Evolutionary conservation across 169 alveolate species (phyloP).

Genomic region (Cytauxzoon felis): DNA sequence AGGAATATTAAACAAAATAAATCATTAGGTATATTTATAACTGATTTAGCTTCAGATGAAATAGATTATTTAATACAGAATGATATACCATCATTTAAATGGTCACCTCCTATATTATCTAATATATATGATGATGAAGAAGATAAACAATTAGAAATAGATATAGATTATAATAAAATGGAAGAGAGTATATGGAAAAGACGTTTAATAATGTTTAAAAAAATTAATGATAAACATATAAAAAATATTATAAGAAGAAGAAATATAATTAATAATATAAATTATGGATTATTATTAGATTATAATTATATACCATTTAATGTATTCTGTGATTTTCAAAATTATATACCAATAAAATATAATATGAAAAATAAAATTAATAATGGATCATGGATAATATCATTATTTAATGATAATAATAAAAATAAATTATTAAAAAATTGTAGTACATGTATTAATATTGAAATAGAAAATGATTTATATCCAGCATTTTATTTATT

Average conservation of each 20-base stretch:
- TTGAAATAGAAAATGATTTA: conserved; percentile 22
- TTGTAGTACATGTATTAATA: conserved; percentile 1
- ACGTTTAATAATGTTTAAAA: conserved; percentile 8
- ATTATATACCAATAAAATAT: conserved; percentile 55
- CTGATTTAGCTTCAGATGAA: conserved; percentile 46
- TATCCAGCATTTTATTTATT: conserved; percentile 17
- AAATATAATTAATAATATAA: not conserved
- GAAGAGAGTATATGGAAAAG: conserved; percentile 1
- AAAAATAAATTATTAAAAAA: conserved; percentile 15
- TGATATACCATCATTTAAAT: not conserved
- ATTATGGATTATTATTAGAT: conserved; percentile 13
- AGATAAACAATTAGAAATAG: not conserved
- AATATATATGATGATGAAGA: not conserved
- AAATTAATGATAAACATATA: conserved; percentile 9
- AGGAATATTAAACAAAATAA: not conserved
- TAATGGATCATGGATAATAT: not conserved
- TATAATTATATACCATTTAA: conserved; percentile 37
- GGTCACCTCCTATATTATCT: conserved; percentile 13
- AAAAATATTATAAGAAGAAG: conserved; percentile 4
- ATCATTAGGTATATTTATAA: conserved; percentile 3
- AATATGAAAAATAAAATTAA: not conserved
- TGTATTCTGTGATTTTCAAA: conserved; percentile 20
- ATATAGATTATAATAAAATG: conserved; percentile 3
- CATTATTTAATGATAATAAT: not conserved
- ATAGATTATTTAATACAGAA: conserved; percentile 27